Percentiles rank a stretch among this genome's conserved stretches.
Conservation (phyloP, 352 stramenopile species). For the Globisporangium alternatum region DNA sequence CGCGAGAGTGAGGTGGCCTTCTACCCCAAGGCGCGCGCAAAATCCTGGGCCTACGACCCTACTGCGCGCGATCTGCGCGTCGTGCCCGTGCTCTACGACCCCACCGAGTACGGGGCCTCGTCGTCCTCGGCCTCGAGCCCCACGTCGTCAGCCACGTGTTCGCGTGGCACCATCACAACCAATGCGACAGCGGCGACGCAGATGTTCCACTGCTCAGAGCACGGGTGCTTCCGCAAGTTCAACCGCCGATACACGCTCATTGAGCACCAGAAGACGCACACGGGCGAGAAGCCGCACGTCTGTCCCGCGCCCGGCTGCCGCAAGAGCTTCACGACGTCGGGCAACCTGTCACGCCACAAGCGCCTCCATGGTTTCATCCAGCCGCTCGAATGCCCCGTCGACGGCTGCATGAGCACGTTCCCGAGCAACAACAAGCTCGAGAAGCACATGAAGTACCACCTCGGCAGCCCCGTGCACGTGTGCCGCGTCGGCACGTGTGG, state of each 20-base stretch:
- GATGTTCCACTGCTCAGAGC: slow-evolving; percentile 26
- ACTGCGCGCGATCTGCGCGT: slow-evolving; percentile 5
- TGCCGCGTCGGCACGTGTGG: slow-evolving; percentile 42
- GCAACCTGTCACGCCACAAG: slow-evolving; percentile 56
- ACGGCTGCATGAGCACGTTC: slow-evolving; percentile 37
- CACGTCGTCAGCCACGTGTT: neutral
- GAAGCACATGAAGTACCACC: slow-evolving; percentile 50
- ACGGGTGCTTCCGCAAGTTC: slow-evolving; percentile 27
- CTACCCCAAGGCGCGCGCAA: neutral
- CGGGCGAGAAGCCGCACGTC: slow-evolving; percentile 45
- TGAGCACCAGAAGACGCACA: slow-evolving; percentile 58
- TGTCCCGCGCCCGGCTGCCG: slow-evolving; percentile 35
- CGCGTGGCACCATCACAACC: neutral
- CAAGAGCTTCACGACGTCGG: slow-evolving; percentile 56
- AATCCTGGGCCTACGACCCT: slow-evolving; percentile 11
- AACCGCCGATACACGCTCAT: slow-evolving; percentile 47
- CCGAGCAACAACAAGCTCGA: slow-evolving; percentile 42
- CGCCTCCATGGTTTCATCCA: slow-evolving; percentile 44
- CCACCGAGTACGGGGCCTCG: neutral
- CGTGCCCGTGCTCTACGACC: neutral
- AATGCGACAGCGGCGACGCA: neutral
- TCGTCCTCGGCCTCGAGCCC: neutral
- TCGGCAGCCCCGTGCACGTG: slow-evolving; percentile 37
- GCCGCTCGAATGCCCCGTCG: slow-evolving; percentile 33
- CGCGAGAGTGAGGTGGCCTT: neutral